Evolutionary conservation across 2,329 filamentous ascomycete species (phyloP).

Genomic region (Sphaceloma murrayae): DNA sequence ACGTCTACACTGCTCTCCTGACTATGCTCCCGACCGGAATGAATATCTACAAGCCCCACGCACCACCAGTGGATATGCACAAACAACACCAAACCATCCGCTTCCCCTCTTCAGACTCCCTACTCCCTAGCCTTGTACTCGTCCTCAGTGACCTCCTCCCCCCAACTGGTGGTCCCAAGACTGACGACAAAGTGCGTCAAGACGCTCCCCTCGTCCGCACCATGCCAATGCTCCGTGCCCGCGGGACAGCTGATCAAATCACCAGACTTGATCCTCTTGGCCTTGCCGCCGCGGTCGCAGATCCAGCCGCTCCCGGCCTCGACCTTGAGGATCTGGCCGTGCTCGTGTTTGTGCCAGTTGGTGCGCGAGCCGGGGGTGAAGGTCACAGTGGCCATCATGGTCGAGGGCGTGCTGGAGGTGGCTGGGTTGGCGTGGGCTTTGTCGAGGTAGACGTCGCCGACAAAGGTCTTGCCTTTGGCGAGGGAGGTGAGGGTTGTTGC

Average conservation of each 20-base stretch:
- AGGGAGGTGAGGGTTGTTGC: constrained; percentile 8
- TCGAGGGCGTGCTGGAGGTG: constrained; percentile 26
- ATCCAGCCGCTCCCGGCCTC: constrained; percentile 35
- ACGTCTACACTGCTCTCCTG: too few species aligned
- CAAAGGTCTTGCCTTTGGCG: constrained; percentile 23
- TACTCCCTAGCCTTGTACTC: constrained; percentile 26
- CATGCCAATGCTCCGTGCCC: constrained; percentile 39
- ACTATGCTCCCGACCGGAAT: too few species aligned
- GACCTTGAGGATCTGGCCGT: constrained; percentile 37
- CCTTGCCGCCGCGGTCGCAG: constrained; percentile 34
- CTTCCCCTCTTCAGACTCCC: not conserved
- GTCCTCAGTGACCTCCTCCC: constrained; percentile 30
- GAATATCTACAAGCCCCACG: too few species aligned
- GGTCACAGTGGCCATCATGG: constrained; percentile 25
- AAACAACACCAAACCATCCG: not conserved
- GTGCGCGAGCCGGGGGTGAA: constrained; percentile 38
- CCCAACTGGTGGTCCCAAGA: constrained; percentile 33
- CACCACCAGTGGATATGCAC: too few species aligned
- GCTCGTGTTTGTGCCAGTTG: constrained; percentile 38
- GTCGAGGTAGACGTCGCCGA: constrained; percentile 29
- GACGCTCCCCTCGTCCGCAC: constrained; percentile 32
- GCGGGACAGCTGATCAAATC: constrained; percentile 35
- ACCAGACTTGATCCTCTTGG: constrained; percentile 31
- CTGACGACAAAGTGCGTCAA: constrained; percentile 36
- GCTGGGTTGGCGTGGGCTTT: constrained; percentile 22